Percentiles rank a stretch among this genome's conserved stretches.
Evolutionary conservation across 805 yeast genomes (phyloP).

Genomic region (Metschnikowia drakensbergensis): DNA sequence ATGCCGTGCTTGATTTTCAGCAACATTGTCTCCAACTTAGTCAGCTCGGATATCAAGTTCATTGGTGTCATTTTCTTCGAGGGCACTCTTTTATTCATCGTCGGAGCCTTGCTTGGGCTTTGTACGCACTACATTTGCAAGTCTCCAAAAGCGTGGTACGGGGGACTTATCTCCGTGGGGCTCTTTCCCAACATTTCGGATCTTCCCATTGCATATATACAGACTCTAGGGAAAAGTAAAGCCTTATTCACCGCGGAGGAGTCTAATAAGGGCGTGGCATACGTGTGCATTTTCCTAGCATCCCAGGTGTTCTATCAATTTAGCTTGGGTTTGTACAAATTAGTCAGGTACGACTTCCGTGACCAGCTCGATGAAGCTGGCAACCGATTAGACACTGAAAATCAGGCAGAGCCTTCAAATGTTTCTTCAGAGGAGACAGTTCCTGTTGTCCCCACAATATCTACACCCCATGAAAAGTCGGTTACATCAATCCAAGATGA

Average conservation of each 20-base stretch:
- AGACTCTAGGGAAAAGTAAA: conserved; percentile 63
- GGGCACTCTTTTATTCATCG: conserved; percentile 47
- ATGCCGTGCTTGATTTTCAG: conserved; percentile 74
- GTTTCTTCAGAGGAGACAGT: not conserved
- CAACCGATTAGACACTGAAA: not conserved
- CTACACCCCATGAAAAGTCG: not conserved
- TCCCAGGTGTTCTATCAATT: conserved; percentile 65
- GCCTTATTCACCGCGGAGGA: conserved; percentile 51
- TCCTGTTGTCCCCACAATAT: not conserved
- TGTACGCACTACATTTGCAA: conserved; percentile 47
- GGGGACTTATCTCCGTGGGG: conserved; percentile 71
- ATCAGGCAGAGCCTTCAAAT: not conserved
- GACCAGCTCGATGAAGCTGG: conserved; percentile 22
- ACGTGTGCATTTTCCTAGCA: conserved; percentile 72
- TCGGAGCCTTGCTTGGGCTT: conserved; percentile 49
- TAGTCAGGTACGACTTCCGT: conserved; percentile 68
- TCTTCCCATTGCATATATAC: conserved; percentile 79
- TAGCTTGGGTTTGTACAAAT: conserved; percentile 69
- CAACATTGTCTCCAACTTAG: conserved; percentile 63
- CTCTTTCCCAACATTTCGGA: conserved; percentile 77
- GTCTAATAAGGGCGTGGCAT: conserved; percentile 77
- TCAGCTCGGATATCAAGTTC: conserved; percentile 63
- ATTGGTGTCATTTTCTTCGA: conserved; percentile 58
- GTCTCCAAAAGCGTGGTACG: conserved; percentile 69
- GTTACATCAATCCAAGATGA: not conserved